Evolutionary conservation across 768 basidiomycete genomes (phyloP), one percentile per base, ranked within the genome.

Genomic region (Podaxis sp.): DNA sequence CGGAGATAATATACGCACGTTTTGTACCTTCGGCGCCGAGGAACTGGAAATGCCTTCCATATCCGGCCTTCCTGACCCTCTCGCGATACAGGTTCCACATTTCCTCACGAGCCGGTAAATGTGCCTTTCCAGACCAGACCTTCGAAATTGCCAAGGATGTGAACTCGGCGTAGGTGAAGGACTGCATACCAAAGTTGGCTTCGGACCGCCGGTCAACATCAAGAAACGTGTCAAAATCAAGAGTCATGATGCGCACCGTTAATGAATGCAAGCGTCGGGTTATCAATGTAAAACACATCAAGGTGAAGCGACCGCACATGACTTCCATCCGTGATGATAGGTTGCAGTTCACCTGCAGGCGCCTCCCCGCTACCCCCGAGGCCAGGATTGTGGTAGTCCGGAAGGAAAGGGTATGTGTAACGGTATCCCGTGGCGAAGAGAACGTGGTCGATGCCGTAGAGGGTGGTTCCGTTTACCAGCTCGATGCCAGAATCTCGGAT

Each of bases 351-450:
- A 12, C 62, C 68, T 10, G 62, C 66, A 15, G 72, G 67, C 0
- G 67, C 68, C 2, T 67, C 66, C 11, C 70, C 69, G 24, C 71
- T 68, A 11, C 65, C 38, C 0, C 71, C 68, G 17, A 74, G 68
- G 24, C 66, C 65, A 0, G 71, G 56, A 51, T 73, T 72, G 67
- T 78, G 77, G 64, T 75, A 78, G 38, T 80, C 72, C 0, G 77
- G 74, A 1, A 82, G 68, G 75, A 80, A 81, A 5, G 80, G 79
- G 67, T 76, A 80, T 0, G 76, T 73, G 63, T 81, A 79, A n/a
- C 76, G 73, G 67, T 74, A 80, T n/a, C 80, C 80, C 0, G 79
- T 78, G 0, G 73, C 74, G 64, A 79, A 76, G 50, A 80, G 72
- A 57, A 80, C 65, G 10, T 67, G 68, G 64, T 76, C 75, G 30